A percentile compares a stretch with the other conserved stretches of the same genome.
These are phyloP conservation scores for Trichoderma simmonsii DNA, from an alignment of 2,329 filamentous ascomycete genomes.

Conservation along the genomic window DNA sequence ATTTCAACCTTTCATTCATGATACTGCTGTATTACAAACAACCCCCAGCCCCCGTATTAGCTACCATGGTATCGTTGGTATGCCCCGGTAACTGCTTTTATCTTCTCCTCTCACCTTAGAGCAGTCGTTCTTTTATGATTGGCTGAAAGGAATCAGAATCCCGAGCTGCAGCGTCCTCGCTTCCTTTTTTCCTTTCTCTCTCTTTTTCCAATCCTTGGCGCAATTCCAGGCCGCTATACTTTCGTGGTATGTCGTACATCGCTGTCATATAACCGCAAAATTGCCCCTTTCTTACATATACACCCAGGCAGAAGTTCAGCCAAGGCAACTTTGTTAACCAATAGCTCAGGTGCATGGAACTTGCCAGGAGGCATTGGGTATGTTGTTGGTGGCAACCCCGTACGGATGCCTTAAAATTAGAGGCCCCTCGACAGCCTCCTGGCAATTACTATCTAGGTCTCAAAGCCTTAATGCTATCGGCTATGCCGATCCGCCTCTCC, in stretches of 20 bases:
- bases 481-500: neutral
- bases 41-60: neutral
- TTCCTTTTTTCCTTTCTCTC: neutral
- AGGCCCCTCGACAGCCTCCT: neutral
- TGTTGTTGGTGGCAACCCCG: neutral
- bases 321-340: neutral
- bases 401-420: neutral
- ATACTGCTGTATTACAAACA: neutral
- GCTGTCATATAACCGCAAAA: neutral
- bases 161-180: neutral
- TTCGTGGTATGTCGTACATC: neutral
- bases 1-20: neutral
- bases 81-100: neutral
- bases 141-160: neutral
- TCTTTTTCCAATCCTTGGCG: neutral
- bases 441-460: neutral
- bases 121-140: neutral
- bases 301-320: neutral
- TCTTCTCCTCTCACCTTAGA: neutral
- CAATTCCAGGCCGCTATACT: neutral
- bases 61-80: neutral
- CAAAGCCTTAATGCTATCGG: neutral
- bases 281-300: neutral
- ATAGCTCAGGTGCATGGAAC: neutral
- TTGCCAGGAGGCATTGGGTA: neutral